Evolutionary conservation across 768 basidiomycete genomes (phyloP).

Genomic region (Pleurotus tuoliensis): DNA sequence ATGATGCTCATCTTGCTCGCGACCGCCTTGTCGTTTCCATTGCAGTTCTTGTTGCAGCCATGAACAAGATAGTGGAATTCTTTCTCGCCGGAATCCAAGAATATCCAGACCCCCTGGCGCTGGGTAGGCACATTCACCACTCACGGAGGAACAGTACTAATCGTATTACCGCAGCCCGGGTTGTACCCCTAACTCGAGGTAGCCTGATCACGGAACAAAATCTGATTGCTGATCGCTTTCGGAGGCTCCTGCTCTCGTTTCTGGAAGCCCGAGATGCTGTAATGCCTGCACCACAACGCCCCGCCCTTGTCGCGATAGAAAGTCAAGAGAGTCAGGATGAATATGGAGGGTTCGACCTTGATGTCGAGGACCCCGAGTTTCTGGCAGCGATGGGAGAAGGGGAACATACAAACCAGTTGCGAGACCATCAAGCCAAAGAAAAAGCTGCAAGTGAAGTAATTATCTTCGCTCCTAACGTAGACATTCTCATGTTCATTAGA

Average conservation of each 20-base stretch:
- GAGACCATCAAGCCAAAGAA: conserved; percentile 40
- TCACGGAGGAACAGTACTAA: conserved; percentile 17
- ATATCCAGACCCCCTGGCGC: conserved; percentile 63
- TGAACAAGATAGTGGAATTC: conserved; percentile 47
- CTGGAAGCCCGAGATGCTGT: conserved; percentile 51
- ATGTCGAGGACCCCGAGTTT: conserved; percentile 61
- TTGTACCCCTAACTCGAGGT: conserved; percentile 6
- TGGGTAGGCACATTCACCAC: conserved; percentile 41
- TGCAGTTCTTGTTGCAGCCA: conserved; percentile 52
- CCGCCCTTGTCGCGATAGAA: conserved; percentile 24
- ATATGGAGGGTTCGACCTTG: conserved; percentile 45
- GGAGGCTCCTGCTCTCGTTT: conserved; percentile 56
- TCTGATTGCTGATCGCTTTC: conserved; percentile 30
- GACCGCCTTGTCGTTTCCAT: conserved; percentile 32
- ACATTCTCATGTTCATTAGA: neutral
- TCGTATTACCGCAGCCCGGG: neutral
- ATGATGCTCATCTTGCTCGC: conserved; percentile 13
- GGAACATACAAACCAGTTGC: conserved; percentile 15
- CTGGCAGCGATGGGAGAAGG: conserved; percentile 47
- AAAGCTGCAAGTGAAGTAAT: conserved; percentile 46
- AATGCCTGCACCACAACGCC: conserved; percentile 39
- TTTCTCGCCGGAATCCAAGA: conserved; percentile 11
- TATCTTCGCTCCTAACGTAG: neutral
- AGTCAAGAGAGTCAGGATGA: conserved; percentile 76
- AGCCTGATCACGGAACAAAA: conserved; percentile 2